Percentiles rank a stretch among this genome's conserved stretches.
phyloP scores from a whole-genome alignment of 2,329 filamentous ascomycete species.

The Aspergillus awamori region DNA sequence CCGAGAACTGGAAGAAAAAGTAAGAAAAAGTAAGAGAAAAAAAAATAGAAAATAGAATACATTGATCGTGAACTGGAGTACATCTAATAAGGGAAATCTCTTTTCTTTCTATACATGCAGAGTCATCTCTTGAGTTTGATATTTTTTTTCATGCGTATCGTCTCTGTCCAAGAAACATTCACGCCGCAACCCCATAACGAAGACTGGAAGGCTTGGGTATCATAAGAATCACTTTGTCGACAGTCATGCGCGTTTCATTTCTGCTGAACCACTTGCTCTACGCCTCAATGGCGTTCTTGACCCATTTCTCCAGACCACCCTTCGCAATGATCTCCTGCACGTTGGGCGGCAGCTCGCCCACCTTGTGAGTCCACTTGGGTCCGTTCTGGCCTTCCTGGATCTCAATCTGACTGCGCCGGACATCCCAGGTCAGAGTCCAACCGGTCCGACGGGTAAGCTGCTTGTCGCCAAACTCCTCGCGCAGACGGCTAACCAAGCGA shows the following conservation, averaged over 20 bases:
- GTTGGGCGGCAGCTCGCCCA: conserved; percentile 80
- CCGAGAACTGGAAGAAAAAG: too few relatives aligned
- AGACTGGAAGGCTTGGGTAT: background rate
- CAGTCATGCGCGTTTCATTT: background rate
- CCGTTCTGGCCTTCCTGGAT: conserved; percentile 71
- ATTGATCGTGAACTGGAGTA: too few relatives aligned
- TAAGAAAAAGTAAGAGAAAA: too few relatives aligned
- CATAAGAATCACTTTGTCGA: background rate
- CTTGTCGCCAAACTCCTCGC: conserved; percentile 32
- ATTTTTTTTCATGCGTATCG: background rate
- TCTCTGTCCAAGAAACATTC: background rate
- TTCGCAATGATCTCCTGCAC: conserved; percentile 82
- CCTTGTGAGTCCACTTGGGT: conserved; percentile 73
- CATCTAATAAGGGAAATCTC: too few relatives aligned
- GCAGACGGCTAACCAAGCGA: conserved; percentile 39
- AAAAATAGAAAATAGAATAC: too few relatives aligned
- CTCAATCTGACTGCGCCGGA: conserved; percentile 69
- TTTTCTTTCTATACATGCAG: too few relatives aligned
- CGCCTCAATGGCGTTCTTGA: conserved; percentile 56
- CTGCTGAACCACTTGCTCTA: background rate
- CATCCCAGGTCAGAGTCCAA: conserved; percentile 86
- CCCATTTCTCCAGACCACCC: conserved; percentile 81
- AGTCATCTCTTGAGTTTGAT: too few relatives aligned
- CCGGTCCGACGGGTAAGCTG: conserved; percentile 34
- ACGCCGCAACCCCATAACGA: background rate